These are phyloP conservation scores for Talaromyces sp. DNA, from an alignment of 2,329 filamentous ascomycete genomes.

Conservation along the genomic window DNA sequence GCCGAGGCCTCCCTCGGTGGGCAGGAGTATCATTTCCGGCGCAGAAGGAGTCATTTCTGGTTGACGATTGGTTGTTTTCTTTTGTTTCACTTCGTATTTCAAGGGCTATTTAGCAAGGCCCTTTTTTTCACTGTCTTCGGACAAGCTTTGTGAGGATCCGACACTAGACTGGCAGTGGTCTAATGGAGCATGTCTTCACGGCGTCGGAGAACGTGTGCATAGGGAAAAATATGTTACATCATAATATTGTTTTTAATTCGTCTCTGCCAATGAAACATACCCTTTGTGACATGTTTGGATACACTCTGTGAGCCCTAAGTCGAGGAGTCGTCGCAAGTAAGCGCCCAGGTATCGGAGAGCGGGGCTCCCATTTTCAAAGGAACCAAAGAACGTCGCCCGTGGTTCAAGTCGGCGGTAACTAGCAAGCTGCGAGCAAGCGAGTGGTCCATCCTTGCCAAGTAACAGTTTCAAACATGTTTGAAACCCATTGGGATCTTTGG, in stretches of 20 bases:
- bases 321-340: slow-evolving; percentile 10
- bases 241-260: neutral
- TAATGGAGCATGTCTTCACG: neutral
- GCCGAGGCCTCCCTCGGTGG: neutral
- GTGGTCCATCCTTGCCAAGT: neutral
- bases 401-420: slow-evolving; percentile 4
- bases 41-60: neutral
- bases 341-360: slow-evolving; percentile 10
- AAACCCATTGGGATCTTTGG: neutral
- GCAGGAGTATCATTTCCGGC: neutral
- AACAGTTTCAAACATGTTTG: neutral
- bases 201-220: neutral
- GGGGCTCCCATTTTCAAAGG: slow-evolving; percentile 2
- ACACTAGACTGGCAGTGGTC: neutral
- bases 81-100: slow-evolving; percentile 1
- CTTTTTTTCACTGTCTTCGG: neutral
- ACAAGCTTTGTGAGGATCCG: neutral
- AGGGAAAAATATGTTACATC: neutral
- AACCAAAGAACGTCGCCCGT: slow-evolving; percentile 6
- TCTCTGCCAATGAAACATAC: slow-evolving; percentile 9
- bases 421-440: neutral
- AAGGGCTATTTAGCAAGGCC: neutral
- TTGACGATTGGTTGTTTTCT: slow-evolving; percentile 6
- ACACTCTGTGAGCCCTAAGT: slow-evolving; percentile 1
- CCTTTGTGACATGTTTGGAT: slow-evolving; percentile 10